Evolutionary conservation across 1,139 yeast species (phyloP), one percentile per base, ranked within the genome.

Genomic region (Arxiozyma bovina): DNA sequence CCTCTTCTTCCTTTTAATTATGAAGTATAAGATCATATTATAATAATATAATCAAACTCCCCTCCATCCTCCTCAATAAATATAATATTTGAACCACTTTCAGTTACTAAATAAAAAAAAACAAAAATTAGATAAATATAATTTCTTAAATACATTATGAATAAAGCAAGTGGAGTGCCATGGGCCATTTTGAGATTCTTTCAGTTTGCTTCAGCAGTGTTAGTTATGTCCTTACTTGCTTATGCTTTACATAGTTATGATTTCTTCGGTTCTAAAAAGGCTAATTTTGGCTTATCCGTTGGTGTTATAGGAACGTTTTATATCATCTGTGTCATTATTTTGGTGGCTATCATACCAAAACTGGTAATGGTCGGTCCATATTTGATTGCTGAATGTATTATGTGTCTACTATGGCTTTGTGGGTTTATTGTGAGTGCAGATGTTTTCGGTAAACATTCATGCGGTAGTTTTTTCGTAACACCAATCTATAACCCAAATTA

Each of bases 401-500:
- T 65, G 54, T 53, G 56, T 30, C 38, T 61, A 20, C 38, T 65
- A 50, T 65, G 67, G 67, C 53, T 65, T 7, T 60, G 62, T 51
- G 65, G 60, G 4, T 65, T 65, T 50, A 56, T 65, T 45, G 68
- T 65, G 30, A 51, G 56, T 17, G 68, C 69, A 2, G 57, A 63
- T 23, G 55, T 54, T 3, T 56, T 60, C 47, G 67, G 68, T 52
- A 54, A 60, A 27, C 59, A 53, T 21, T 50, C 57, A 17, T 64
- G 68, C 52, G 50, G 56, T 12, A 52, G 53, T 30, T 58, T 23
- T n/a, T 21, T 11, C 27, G n/a, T 42, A 42, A 45, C 55, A 5
- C 11, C 51, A 15, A 21, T 48, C 12, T 61, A 57, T 51, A 53
- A 59, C 22, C 57, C 63, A n/a, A 45, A 47, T 2, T 59, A 55